Base-by-base conservation (phyloP, 805 yeast genomes). In the Lipomyces chichibuensis region DNA sequence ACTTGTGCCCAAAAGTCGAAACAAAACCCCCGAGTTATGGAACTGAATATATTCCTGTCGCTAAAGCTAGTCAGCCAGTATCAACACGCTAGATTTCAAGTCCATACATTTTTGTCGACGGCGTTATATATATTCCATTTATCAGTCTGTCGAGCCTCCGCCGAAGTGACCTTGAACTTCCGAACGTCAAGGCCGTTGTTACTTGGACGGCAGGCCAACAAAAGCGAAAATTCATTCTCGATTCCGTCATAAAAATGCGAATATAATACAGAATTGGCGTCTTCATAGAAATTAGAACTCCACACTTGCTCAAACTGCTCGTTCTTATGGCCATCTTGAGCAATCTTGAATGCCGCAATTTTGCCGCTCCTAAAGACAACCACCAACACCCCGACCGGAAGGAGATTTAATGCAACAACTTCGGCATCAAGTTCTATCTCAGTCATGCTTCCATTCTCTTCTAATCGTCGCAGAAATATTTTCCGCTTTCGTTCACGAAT, bases 1-100 rank as follows among this genome's bases (percentile, higher is more conserved):
- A 25, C 33, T 17, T 14, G 58, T 29, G 20, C 55, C 65, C 11
- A 57, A 27, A 6, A 65, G 60, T 14, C 62, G 54, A 43, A 67
- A 67, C 25, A 67, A 56, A 29, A 65, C 39, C 8, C 69, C 70
- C 5, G 68, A 65, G 9, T 65, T 58, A 49, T 65, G 68, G 33
- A 60, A 67, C 46, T 62, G 70, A n/a, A 67, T n/a, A 9, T 17
- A 27, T 54, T 65, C 68, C 57, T 63, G 59, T 9, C 27, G 59
- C 46, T 32, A 27, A n/a, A 37, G 14, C 32, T 13, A 32, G 14
- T n/a, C 57, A 58, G 7, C 29, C 53, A 54, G 11, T 17, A 52
- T 20, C n/a, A 29, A 39, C 35, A 25, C 9, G 20, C 8, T 17
- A 43, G 20, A 43, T 17, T 8, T 13, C n/a, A 54, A 54, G 52